Evolutionary conservation across 305 asterid species (phyloP).

Genomic region (Stenogyne calaminthoides): DNA sequence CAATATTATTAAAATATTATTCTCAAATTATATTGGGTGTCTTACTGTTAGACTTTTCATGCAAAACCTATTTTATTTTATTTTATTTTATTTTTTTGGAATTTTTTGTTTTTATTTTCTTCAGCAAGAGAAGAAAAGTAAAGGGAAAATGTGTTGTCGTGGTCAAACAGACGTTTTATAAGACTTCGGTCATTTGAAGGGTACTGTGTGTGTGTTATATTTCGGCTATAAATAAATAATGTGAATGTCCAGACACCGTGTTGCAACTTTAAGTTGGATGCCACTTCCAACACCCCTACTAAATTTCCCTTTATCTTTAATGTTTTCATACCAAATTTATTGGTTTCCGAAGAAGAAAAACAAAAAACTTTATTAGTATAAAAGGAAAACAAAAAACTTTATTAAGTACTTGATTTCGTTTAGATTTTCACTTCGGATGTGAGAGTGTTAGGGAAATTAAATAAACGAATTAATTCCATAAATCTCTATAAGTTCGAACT

Average conservation of each 20-base stretch:
- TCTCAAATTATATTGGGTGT: too few species aligned
- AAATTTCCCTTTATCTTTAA: not conserved
- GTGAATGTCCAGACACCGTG: not conserved
- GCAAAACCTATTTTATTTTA: too few species aligned
- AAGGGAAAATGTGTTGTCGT: not conserved
- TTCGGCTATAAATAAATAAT: not conserved
- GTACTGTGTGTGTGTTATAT: not conserved
- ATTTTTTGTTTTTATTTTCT: not conserved
- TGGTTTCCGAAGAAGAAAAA: not conserved
- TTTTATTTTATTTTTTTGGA: not conserved
- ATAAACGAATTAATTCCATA: too few species aligned
- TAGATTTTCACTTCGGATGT: too few species aligned
- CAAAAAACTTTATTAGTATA: not conserved
- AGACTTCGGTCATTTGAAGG: not conserved
- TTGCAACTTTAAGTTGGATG: not conserved
- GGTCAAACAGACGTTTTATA: conserved; percentile 1
- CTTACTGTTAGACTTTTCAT: too few species aligned
- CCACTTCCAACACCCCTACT: not conserved
- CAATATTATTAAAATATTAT: too few species aligned
- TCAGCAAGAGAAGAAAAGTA: not conserved
- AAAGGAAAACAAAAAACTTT: not conserved
- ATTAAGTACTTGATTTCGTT: too few species aligned
- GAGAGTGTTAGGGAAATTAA: too few species aligned
- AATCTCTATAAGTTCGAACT: too few species aligned
- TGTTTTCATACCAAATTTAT: not conserved